Base-by-base conservation (phyloP, 1,284 basidiomycete genomes). In the Pseudozyma thailandica region DNA sequence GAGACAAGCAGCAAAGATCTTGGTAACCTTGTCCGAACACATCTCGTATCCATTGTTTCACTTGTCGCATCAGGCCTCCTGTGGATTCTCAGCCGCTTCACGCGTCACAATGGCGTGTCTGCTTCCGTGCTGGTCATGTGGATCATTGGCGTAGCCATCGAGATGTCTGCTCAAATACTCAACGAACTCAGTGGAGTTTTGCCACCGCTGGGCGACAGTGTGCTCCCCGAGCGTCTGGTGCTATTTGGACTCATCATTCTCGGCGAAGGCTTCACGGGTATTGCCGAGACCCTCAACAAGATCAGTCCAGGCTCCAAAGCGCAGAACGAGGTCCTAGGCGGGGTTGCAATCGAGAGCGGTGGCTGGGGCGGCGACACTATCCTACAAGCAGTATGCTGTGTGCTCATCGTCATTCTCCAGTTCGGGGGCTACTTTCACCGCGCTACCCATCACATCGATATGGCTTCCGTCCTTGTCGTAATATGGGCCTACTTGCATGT, bases 221-320 rank as follows among this genome's bases (percentile, higher is more conserved):
- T 58, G 3, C 44, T 73, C 3, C 54, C 66, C 42, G 65, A 73
- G 45, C 46, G 70, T 13, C 49, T 73, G 20, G 54, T 65, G 0
- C 61, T 73, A 4, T 68, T 73, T 38, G 60, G 57, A 7, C 70
- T 73, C 44, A 73, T 73, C 39, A 57, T 73, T 15, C 65, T 73
- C 30, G 70, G 70, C 45, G 66, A 68, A 50, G 70, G 63, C 18
- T 69, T 73, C 53, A 60, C 60, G 1, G 56, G 64, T 9, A 63
- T 73, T 37, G 56, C 58, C 2, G 54, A 61, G 18, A 65, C 70
- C 1, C 57, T 73, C 51, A 73, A 73, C 48, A 41, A 25, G 20
- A 63, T 73, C 47, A 73, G 70, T 37, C 70, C 70, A 3, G 70
- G 70, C 2, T 50, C 59, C 46, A 68, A 63, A 26, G 3, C 42